Base-by-base conservation (phyloP, 2,329 filamentous ascomycete species). In the Clonostachys byssicola region DNA sequence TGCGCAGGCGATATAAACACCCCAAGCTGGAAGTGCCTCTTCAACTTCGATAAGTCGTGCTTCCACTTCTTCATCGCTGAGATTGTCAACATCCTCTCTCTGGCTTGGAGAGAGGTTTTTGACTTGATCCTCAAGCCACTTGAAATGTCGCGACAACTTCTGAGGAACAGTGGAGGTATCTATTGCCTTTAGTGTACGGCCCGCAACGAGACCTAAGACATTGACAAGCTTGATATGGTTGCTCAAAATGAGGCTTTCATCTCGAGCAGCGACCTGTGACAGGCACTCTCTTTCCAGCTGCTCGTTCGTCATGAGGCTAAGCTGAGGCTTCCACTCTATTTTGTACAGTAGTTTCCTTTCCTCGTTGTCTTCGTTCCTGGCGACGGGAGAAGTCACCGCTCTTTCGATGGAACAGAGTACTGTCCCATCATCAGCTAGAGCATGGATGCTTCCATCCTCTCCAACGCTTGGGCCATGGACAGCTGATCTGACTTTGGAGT, bases 241-340 rank as follows among this genome's bases (percentile, higher is more conserved):
- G 23, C 23, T 20, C 43, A 42, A 23, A 4, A 42, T 42, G 12
- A 23, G 14, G 14, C 23, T 39, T 18, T 39, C 36, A 39, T 39
- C 36, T 39, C 36, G 36, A 1, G 7, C 9, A 30, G 54, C 52
- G 1, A 39, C 46, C 34, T 59, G 43, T 7, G 52, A 54, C 12
- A 52, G 41, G 43, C 60, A 66, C 2, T 49, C 44, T 3, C 42
- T 39, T 6, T 41, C 17, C 6, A 47, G 45, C 34, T 47, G 45
- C 17, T 34, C 12, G 6, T 38, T 20, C 5, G 17, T n/a, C 39
- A 47, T 12, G 13, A 47, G 23, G 34, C 45, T 47, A 7, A 47
- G 30, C 40, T 47, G 45, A 5, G 45, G 45, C 17, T 42, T 47
- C 45, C 45, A 42, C 13, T 47, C 45, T 7, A 47, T 34, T 13